Percentiles rank a stretch among this genome's conserved stretches.
phyloP scores from a whole-genome alignment of 371 early-diverging fungal genomes.

The Vairimorpha ceranae region DNA sequence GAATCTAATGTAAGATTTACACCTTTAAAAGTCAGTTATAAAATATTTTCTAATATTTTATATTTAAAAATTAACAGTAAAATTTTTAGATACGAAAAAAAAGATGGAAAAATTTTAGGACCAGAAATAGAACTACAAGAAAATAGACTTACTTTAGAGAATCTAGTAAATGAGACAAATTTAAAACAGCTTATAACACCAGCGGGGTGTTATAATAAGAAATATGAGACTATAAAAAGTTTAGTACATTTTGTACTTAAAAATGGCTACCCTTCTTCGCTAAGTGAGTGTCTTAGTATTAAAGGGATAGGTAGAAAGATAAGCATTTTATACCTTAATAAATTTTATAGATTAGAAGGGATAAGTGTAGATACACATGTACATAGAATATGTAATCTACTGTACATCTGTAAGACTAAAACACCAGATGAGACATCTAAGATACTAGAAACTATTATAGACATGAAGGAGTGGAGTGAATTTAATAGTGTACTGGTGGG shows the following conservation, averaged over 20 bases:
- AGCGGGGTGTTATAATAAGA: slow-evolving; percentile 84
- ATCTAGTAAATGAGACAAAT: slow-evolving; percentile 55
- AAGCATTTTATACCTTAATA: slow-evolving; percentile 63
- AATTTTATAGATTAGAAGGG: slow-evolving; percentile 65
- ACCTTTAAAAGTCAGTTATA: neutral
- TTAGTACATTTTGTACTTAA: slow-evolving; percentile 12
- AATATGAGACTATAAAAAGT: slow-evolving; percentile 60
- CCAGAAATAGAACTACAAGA: neutral
- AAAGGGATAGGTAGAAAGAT: slow-evolving; percentile 97
- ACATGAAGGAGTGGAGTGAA: slow-evolving; percentile 71
- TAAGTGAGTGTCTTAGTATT: slow-evolving; percentile 59
- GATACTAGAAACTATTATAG: slow-evolving; percentile 63
- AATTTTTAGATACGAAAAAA: neutral
- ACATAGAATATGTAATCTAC: slow-evolving; percentile 78
- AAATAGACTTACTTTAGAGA: slow-evolving; percentile 64
- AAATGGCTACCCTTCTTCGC: slow-evolving; percentile 53
- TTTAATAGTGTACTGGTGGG: slow-evolving; percentile 86
- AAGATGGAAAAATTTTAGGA: neutral
- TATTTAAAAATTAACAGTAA: neutral
- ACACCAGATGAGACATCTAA: slow-evolving; percentile 68
- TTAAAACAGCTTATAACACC: slow-evolving; percentile 67
- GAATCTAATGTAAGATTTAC: neutral
- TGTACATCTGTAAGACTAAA: slow-evolving; percentile 73
- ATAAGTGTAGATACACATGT: slow-evolving; percentile 98
- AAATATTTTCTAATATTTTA: neutral